These are phyloP conservation scores for Penicillium bovifimosum DNA, from an alignment of 495 filamentous ascomycete genomes.

Conservation along the genomic window DNA sequence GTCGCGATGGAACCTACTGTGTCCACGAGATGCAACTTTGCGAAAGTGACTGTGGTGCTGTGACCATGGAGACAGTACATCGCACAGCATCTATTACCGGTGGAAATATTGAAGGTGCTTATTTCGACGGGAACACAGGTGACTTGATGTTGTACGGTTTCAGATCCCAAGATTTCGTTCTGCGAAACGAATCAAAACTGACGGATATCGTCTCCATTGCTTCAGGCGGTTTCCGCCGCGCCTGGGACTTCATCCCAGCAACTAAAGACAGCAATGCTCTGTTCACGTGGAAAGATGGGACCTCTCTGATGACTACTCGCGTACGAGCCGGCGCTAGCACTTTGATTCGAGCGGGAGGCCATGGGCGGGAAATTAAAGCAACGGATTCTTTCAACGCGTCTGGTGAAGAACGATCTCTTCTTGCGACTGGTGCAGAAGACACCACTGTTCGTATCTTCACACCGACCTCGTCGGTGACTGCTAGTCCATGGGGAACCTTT, in stretches of 20 bases:
- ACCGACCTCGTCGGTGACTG: slow-evolving; percentile 10
- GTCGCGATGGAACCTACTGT: slow-evolving; percentile 68
- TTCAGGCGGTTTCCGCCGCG: slow-evolving; percentile 78
- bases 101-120: slow-evolving; percentile 62
- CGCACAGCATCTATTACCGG: slow-evolving; percentile 55
- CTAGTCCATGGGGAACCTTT: slow-evolving; percentile 32
- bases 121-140: slow-evolving; percentile 41
- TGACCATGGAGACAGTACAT: slow-evolving; percentile 44
- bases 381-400: slow-evolving; percentile 45
- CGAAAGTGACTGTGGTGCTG: not conserved
- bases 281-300: slow-evolving; percentile 51
- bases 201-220: slow-evolving; percentile 62
- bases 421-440: slow-evolving; percentile 89
- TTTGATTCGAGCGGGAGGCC: slow-evolving; percentile 60
- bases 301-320: slow-evolving; percentile 37
- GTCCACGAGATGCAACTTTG: slow-evolving; percentile 38
- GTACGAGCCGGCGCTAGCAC: slow-evolving; percentile 45
- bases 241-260: slow-evolving; percentile 52
- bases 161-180: slow-evolving; percentile 65
- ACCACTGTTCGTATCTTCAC: slow-evolving; percentile 65
- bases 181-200: slow-evolving; percentile 66
- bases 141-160: slow-evolving; percentile 77
- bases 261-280: slow-evolving; percentile 19
- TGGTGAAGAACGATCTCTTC: slow-evolving; percentile 15
- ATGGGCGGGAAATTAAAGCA: slow-evolving; percentile 86